A percentile compares a stretch with the other conserved stretches of the same genome.
These are phyloP conservation scores for Pleurotus cornucopiae DNA, from an alignment of 768 basidiomycete species.

Conservation along the genomic window DNA sequence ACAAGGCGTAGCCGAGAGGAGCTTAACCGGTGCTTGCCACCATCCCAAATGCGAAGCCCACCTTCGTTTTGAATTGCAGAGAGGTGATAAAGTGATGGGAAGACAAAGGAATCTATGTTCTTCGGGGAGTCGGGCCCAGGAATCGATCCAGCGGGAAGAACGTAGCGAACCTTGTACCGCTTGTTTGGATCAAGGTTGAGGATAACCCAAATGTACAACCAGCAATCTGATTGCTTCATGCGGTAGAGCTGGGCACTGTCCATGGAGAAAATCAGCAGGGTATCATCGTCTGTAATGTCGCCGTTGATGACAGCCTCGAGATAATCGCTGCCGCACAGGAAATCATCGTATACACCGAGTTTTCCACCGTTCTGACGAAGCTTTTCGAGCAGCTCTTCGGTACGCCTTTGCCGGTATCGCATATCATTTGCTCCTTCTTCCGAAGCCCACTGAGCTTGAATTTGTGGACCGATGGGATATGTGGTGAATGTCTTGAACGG, in stretches of 20 bases:
- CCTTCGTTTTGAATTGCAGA: conserved; percentile 20
- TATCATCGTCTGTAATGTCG: conserved; percentile 24
- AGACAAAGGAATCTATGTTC: no score
- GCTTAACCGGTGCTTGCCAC: no score
- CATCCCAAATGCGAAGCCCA: conserved; percentile 28
- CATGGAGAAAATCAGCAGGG: conserved; percentile 27
- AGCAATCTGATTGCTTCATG: conserved; percentile 5
- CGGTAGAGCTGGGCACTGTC: conserved; percentile 40
- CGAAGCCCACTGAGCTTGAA: no score
- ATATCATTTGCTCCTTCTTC: no score
- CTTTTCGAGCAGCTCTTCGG: conserved; percentile 1
- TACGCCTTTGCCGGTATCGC: no score
- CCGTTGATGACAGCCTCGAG: conserved; percentile 14
- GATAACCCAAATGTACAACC: conserved; percentile 40
- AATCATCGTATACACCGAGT: conserved; percentile 15
- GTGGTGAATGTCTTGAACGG: no score
- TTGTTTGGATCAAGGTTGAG: conserved; percentile 20
- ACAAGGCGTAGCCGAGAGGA: no score
- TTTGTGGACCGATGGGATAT: no score
- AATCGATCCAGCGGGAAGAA: conserved; percentile 18
- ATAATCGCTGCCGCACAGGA: conserved; percentile 23
- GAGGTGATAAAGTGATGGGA: no score
- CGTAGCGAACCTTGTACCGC: conserved; percentile 19
- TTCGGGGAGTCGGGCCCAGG: no score
- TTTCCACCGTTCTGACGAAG: not conserved